Evolutionary conservation across 768 basidiomycete species (phyloP).

Genomic region (Hygrocybe coccinea): DNA sequence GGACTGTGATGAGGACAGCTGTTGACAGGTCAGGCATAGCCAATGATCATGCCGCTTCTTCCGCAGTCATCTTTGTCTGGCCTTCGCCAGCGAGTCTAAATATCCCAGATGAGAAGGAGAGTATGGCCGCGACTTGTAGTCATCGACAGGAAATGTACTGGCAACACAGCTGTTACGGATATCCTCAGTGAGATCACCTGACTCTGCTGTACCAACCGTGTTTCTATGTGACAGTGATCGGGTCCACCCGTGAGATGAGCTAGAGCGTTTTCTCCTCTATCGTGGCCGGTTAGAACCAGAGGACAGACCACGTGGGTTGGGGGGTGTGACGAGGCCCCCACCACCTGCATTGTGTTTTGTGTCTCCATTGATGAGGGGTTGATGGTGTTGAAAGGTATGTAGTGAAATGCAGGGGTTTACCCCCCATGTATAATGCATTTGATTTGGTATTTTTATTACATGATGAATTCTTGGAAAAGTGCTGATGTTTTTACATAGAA

Average conservation of each 20-base stretch:
- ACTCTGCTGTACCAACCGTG: constrained; percentile 7
- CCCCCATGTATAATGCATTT: no score
- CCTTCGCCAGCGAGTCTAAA: neutral
- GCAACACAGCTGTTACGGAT: neutral
- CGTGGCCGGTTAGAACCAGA: constrained; percentile 48
- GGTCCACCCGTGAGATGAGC: constrained; percentile 10
- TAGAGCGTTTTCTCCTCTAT: constrained; percentile 37
- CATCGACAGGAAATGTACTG: neutral
- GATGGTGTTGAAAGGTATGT: constrained; percentile 31
- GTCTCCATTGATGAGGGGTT: constrained; percentile 36
- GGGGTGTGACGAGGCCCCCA: constrained; percentile 68
- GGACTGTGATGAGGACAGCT: neutral
- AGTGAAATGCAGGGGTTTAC: no score
- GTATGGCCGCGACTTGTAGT: neutral
- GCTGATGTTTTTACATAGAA: no score
- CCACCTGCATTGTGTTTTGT: constrained; percentile 27
- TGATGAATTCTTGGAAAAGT: no score
- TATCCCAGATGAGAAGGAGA: neutral
- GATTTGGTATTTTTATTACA: no score
- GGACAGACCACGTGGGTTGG: constrained; percentile 67
- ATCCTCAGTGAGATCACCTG: constrained; percentile 6
- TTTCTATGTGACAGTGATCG: constrained; percentile 19
- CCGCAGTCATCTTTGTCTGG: neutral
- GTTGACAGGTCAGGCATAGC: constrained; percentile 25
- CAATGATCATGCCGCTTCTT: constrained; percentile 6